Evolutionary conservation across 768 basidiomycete species (phyloP).

Genomic region (Mycena vitilis): DNA sequence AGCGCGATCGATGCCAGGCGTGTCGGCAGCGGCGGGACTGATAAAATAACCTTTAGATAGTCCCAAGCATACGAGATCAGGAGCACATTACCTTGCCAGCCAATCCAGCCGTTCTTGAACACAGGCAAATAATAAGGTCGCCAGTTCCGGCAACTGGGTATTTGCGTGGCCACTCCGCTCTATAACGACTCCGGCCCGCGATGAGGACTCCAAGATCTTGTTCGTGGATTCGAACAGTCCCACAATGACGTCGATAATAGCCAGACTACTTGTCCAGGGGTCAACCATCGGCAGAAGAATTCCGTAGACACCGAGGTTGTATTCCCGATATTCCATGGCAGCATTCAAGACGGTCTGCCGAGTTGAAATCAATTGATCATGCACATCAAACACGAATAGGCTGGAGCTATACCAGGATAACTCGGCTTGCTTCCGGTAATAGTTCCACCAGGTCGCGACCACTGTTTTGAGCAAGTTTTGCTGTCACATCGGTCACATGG

Average conservation of each 20-base stretch:
- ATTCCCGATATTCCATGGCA: constrained; percentile 79
- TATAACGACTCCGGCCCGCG: constrained; percentile 41
- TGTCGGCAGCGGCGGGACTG: constrained; percentile 60
- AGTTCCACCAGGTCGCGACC: constrained; percentile 56
- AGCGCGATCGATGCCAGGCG: constrained; percentile 65
- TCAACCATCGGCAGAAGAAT: constrained; percentile 75
- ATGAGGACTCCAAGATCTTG: constrained; percentile 55
- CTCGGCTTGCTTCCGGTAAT: constrained; percentile 75
- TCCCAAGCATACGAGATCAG: not conserved
- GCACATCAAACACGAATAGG: constrained; percentile 8
- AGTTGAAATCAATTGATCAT: constrained; percentile 6
- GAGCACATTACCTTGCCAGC: constrained; percentile 63
- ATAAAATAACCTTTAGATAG: constrained; percentile 3
- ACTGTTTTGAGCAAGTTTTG: constrained; percentile 55
- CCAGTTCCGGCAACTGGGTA: constrained; percentile 73
- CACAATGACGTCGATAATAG: constrained; percentile 74
- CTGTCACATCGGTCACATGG: constrained; percentile 64
- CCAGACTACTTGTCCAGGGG: constrained; percentile 85
- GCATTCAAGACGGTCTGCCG: constrained; percentile 77
- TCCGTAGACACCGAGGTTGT: constrained; percentile 81
- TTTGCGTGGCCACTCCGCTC: constrained; percentile 52
- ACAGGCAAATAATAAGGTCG: constrained; percentile 70
- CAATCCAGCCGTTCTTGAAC: constrained; percentile 77
- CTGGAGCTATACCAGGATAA: constrained; percentile 69
- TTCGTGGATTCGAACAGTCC: constrained; percentile 79